Conservation (phyloP, 2,329 filamentous ascomycete species). For the Acephala macrosclerotiorum region DNA sequence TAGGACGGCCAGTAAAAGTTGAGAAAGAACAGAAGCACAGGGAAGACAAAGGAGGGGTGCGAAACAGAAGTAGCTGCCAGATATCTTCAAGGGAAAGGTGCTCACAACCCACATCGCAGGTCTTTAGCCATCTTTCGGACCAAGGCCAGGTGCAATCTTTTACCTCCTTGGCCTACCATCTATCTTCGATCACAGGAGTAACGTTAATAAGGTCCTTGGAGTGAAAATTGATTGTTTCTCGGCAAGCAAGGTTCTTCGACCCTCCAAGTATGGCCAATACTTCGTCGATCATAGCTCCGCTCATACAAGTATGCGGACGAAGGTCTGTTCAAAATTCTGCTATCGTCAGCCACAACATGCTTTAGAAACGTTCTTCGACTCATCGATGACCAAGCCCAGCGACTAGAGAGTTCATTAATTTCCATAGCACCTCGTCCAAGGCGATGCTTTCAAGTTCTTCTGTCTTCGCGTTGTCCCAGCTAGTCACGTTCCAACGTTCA, state of each 20-base stretch:
- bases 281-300: not conserved
- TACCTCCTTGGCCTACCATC: not conserved
- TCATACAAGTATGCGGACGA: not conserved
- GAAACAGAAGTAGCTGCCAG: not conserved
- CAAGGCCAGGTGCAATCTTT: not conserved
- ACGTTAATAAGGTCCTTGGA: not conserved
- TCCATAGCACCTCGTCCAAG: constrained; percentile 19
- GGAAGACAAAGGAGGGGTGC: not conserved
- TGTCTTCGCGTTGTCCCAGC: not conserved
- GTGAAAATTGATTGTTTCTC: not conserved
- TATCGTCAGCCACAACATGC: not conserved
- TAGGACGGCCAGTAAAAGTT: not conserved
- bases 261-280: too few relatives aligned
- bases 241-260: constrained; percentile 8
- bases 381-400: not conserved
- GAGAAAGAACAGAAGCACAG: not conserved
- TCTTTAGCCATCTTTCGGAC: not conserved
- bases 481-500: constrained; percentile 23
- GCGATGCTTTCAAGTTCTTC: not conserved
- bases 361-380: not conserved
- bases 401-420: constrained; percentile 25
- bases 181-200: not conserved
- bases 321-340: not conserved
- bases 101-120: not conserved
- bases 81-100: not conserved